phyloP scores from a whole-genome alignment of 768 basidiomycete genomes.

The Mycena sanguinolenta region DNA sequence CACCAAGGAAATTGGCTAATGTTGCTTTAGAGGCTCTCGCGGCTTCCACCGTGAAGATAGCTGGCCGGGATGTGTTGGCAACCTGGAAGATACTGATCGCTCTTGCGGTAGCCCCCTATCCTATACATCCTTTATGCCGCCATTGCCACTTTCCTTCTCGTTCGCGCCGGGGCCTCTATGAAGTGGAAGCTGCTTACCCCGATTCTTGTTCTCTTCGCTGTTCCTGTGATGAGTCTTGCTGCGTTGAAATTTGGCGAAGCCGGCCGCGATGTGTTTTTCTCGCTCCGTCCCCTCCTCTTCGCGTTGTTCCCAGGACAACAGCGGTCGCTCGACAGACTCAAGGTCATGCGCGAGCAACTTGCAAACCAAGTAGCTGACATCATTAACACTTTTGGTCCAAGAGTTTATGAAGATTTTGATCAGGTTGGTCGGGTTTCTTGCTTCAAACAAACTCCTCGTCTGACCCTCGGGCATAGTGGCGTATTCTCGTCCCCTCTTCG shows the following conservation, averaged over 20 bases:
- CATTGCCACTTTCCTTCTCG: slow-evolving; percentile 78
- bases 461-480: slow-evolving; percentile 60
- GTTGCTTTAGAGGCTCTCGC: slow-evolving; percentile 86
- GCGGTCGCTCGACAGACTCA: slow-evolving; percentile 79
- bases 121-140: slow-evolving; percentile 88
- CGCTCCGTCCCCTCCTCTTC: slow-evolving; percentile 88
- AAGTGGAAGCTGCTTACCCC: slow-evolving; percentile 82
- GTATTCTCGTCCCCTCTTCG: slow-evolving; percentile 87
- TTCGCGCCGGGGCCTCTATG: slow-evolving; percentile 72
- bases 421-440: slow-evolving; percentile 62
- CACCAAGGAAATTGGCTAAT: background rate
- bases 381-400: slow-evolving; percentile 90
- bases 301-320: slow-evolving; percentile 91
- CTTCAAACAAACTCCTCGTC: slow-evolving; percentile 25
- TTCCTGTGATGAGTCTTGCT: slow-evolving; percentile 93
- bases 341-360: slow-evolving; percentile 77
- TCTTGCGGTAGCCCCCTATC: slow-evolving; percentile 85
- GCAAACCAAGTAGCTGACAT: slow-evolving; percentile 86
- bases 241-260: slow-evolving; percentile 98
- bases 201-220: slow-evolving; percentile 73
- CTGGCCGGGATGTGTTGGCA: slow-evolving; percentile 94
- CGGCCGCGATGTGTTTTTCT: slow-evolving; percentile 91
- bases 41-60: slow-evolving; percentile 93
- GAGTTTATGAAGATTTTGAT: slow-evolving; percentile 89
- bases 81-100: slow-evolving; percentile 98